phyloP scores from a whole-genome alignment of 768 basidiomycete species.

The Favolaschia claudopus region DNA sequence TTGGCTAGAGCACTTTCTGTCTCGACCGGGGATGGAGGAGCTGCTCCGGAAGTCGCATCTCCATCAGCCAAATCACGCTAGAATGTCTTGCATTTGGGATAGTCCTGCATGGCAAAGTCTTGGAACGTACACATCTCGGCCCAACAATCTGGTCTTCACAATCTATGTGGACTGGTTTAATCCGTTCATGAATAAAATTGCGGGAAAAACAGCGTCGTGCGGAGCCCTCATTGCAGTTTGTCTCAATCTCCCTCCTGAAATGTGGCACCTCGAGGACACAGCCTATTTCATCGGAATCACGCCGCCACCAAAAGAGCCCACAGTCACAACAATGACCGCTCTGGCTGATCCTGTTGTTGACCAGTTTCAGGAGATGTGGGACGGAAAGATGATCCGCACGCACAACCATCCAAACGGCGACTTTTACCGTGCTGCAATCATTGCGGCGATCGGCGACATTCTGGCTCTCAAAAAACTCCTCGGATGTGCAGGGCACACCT shows the following conservation, averaged over 20 bases:
- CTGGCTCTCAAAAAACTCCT: constrained; percentile 22
- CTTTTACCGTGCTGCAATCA: constrained; percentile 13
- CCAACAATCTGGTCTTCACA: constrained; percentile 9
- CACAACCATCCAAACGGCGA: constrained; percentile 19
- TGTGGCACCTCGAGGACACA: constrained; percentile 28
- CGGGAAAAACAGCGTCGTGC: constrained; percentile 16
- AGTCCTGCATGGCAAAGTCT: constrained; percentile 21
- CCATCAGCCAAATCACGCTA: constrained; percentile 5
- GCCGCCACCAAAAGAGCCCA: constrained; percentile 18
- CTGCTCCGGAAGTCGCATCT: constrained; percentile 8
- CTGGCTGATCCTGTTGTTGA: background rate
- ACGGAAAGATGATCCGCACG: constrained; percentile 14
- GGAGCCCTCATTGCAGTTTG: constrained; percentile 29
- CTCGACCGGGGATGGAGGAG: constrained; percentile 18
- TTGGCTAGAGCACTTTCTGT: constrained; percentile 17
- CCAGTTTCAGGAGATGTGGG: constrained; percentile 14
- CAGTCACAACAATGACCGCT: background rate
- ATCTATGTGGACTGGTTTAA: constrained; percentile 29
- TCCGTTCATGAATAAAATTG: constrained; percentile 24
- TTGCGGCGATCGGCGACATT: constrained; percentile 25
- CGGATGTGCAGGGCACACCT: constrained; percentile 15
- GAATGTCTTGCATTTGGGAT: constrained; percentile 19
- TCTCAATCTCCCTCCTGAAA: constrained; percentile 31
- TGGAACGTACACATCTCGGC: constrained; percentile 1
- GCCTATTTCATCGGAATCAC: constrained; percentile 28